These are phyloP conservation scores for Suillus weaverae DNA, from an alignment of 768 basidiomycete genomes.

Conservation along the genomic window DNA sequence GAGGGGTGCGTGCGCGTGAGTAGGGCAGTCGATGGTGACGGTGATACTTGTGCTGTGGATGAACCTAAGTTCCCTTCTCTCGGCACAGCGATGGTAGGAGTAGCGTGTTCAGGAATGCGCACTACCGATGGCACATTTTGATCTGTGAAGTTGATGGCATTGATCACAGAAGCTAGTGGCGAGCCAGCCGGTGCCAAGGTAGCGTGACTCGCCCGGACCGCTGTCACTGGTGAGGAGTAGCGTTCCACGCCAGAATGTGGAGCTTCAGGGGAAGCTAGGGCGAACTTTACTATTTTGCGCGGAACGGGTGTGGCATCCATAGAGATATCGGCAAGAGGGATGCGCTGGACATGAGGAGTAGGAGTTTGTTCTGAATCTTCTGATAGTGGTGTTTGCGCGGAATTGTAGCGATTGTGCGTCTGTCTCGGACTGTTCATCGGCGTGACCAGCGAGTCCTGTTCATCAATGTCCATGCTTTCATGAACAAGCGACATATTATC, in stretches of 20 bases:
- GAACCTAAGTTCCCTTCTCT: slow-evolving; percentile 4
- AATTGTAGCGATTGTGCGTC: neutral
- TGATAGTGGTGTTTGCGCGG: slow-evolving; percentile 8
- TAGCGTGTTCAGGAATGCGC: neutral
- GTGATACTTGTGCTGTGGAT: slow-evolving; percentile 6
- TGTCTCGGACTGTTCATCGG: slow-evolving; percentile 4
- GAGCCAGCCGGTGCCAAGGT: slow-evolving; percentile 20
- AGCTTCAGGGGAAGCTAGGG: neutral
- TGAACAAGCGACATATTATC: neutral
- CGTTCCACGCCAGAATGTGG: neutral
- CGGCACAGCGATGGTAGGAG: slow-evolving; percentile 4
- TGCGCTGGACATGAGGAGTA: neutral
- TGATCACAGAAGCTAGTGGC: slow-evolving; percentile 32
- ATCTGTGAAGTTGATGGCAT: slow-evolving; percentile 26
- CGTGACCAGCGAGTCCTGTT: slow-evolving; percentile 1
- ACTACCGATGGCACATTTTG: neutral
- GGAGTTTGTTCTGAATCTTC: neutral
- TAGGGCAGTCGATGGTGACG: slow-evolving; percentile 9
- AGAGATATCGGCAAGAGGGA: slow-evolving; percentile 15
- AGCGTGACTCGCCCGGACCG: slow-evolving; percentile 3
- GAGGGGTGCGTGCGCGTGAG: slow-evolving; percentile 9
- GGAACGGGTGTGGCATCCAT: slow-evolving; percentile 18
- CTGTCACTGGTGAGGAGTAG: slow-evolving; percentile 6
- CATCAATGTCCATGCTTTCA: slow-evolving; percentile 6
- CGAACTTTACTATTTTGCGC: slow-evolving; percentile 11